phyloP scores from a whole-genome alignment of 2,329 filamentous ascomycete genomes.

The Daldinia eschscholtzii region DNA sequence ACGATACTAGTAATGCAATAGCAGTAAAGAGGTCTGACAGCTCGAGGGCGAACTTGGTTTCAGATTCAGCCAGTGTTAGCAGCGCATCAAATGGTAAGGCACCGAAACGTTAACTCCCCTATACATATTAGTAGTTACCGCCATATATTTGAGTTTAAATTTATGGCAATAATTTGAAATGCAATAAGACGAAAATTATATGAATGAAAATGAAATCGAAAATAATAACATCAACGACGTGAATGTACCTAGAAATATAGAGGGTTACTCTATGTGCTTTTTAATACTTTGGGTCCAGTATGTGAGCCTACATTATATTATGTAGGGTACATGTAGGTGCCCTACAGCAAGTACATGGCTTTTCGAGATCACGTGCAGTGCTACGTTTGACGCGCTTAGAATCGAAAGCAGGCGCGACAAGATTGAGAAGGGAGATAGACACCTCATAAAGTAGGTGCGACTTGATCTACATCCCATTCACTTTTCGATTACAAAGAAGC shows the following conservation, averaged over 20 bases:
- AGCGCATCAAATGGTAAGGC: constrained; percentile 41
- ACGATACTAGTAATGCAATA: constrained; percentile 60
- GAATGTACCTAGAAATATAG: background rate
- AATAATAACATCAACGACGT: background rate
- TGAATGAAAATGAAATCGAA: background rate
- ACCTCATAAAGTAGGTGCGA: constrained; percentile 2
- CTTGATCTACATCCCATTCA: constrained; percentile 1
- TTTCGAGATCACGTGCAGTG: constrained; percentile 24
- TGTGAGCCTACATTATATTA: background rate
- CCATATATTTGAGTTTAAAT: background rate
- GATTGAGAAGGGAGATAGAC: constrained; percentile 1
- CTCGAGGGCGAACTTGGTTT: constrained; percentile 34
- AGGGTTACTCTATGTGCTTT: too few relatives aligned
- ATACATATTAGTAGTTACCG: too few relatives aligned
- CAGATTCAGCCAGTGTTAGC: constrained; percentile 44
- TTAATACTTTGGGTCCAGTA: too few relatives aligned
- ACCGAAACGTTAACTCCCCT: constrained; percentile 31
- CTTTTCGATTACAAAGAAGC: background rate
- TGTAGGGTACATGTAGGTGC: too few relatives aligned
- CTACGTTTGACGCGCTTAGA: constrained; percentile 33
- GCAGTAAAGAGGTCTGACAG: constrained; percentile 32
- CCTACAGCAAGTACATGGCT: background rate
- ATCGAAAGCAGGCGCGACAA: constrained; percentile 29
- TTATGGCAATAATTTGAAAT: constrained; percentile 8
- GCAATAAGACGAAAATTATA: background rate